Conservation (phyloP, 495 filamentous ascomycete species). For the Barbatosphaeria neglecta region DNA sequence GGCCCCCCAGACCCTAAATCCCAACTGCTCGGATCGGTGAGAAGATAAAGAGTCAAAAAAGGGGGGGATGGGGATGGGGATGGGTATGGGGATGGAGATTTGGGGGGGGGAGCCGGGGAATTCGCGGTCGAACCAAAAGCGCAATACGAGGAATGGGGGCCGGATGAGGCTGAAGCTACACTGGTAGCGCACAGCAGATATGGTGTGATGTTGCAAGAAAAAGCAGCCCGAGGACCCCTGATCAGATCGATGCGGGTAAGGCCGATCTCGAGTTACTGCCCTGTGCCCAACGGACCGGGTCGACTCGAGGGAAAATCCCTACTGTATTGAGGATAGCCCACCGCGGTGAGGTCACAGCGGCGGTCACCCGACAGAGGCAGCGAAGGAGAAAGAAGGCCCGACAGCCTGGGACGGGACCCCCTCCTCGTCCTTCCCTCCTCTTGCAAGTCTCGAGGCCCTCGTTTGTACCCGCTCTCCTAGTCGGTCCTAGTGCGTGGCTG, state of each 20-base stretch:
- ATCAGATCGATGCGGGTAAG: neutral
- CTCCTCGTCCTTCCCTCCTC: too few species aligned
- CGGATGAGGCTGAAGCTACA: neutral
- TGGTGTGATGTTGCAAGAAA: too few species aligned
- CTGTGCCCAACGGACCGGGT: neutral
- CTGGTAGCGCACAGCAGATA: too few species aligned
- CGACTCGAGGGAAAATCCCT: neutral
- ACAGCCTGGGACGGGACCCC: neutral
- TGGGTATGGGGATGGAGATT: too few species aligned
- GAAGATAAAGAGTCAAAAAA: too few species aligned
- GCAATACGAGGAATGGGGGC: neutral
- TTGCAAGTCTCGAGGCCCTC: neutral
- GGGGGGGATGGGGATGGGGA: too few species aligned
- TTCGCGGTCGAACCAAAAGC: neutral
- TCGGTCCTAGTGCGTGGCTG: neutral
- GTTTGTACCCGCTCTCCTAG: neutral
- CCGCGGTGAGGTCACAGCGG: neutral
- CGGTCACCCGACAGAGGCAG: neutral
- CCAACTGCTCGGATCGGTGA: neutral
- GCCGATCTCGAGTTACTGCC: too few species aligned
- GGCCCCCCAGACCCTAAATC: too few species aligned
- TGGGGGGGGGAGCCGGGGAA: neutral
- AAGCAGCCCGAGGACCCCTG: neutral
- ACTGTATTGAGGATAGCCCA: neutral
- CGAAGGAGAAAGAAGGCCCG: too few species aligned